Evolutionary conservation across 441 rosid species (phyloP).

Genomic region (Lepidium campestre): DNA sequence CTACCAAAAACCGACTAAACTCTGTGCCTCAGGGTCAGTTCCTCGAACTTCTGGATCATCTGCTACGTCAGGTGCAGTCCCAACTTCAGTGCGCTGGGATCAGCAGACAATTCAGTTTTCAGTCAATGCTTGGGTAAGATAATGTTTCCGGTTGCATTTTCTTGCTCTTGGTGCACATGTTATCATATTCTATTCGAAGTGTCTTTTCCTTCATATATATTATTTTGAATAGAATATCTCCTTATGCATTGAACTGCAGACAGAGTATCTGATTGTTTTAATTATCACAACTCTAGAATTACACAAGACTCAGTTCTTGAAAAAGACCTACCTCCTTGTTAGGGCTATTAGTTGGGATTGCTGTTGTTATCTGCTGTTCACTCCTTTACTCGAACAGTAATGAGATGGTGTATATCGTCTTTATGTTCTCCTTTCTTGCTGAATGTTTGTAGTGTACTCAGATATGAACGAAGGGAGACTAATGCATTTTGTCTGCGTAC

Average conservation of each 20-base stretch:
- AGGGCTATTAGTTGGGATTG: not conserved
- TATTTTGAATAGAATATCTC: not conserved
- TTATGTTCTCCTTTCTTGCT: not conserved
- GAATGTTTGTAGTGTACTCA: not conserved
- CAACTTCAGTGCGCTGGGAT: slow-evolving; percentile 78
- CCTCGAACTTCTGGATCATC: slow-evolving; percentile 58
- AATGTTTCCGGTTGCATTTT: not conserved
- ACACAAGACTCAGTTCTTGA: not conserved
- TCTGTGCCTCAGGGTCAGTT: slow-evolving; percentile 51
- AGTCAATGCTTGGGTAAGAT: slow-evolving; percentile 91
- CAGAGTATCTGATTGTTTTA: not conserved
- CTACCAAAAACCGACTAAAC: slow-evolving; percentile 4
- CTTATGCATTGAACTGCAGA: not conserved
- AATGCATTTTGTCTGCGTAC: not conserved
- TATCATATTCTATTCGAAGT: not conserved
- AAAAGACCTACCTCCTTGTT: not conserved
- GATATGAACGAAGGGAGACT: not conserved
- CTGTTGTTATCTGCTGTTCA: not conserved
- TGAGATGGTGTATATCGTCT: not conserved
- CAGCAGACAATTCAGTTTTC: slow-evolving; percentile 86
- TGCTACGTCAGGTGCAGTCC: slow-evolving; percentile 45
- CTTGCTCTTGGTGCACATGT: not conserved
- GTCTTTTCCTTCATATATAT: not conserved
- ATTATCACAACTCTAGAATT: not conserved
- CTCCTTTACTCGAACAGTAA: not conserved